Percentiles rank a stretch among this genome's conserved stretches.
phyloP scores from a whole-genome alignment of 257 asterid species.

The Plantago major region DNA sequence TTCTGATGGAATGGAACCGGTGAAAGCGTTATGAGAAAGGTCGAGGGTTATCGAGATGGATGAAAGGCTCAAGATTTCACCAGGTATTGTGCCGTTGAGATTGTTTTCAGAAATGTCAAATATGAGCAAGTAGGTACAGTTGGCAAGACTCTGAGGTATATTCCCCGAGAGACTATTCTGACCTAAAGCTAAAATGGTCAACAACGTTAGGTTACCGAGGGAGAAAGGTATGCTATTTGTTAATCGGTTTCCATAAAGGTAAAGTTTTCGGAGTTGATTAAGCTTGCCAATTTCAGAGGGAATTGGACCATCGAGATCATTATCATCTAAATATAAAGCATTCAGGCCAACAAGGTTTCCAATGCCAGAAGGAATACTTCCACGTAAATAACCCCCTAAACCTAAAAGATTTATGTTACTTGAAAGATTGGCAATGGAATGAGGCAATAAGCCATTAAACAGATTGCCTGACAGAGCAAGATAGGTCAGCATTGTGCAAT shows the following conservation, averaged over 20 bases:
- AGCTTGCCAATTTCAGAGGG: conserved; percentile 25
- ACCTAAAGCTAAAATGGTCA: background rate
- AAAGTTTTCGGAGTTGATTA: conserved; percentile 7
- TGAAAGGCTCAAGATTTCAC: conserved; percentile 1
- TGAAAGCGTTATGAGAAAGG: conserved; percentile 9
- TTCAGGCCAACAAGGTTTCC: conserved; percentile 11
- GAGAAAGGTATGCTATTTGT: conserved; percentile 19
- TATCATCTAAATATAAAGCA: conserved; percentile 13
- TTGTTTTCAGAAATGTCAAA: conserved; percentile 23
- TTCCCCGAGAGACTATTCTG: conserved; percentile 12
- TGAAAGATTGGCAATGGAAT: conserved; percentile 28
- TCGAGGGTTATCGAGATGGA: background rate
- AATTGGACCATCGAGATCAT: conserved; percentile 24
- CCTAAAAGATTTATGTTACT: conserved; percentile 5
- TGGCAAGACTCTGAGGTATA: conserved; percentile 20
- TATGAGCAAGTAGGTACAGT: background rate
- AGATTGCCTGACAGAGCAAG: conserved; percentile 20
- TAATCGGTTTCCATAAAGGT: background rate
- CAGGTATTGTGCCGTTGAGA: conserved; percentile 16
- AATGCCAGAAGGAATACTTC: conserved; percentile 31
- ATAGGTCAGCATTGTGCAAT: conserved; percentile 23
- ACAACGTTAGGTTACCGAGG: conserved; percentile 23
- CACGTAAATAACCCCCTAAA: conserved; percentile 25
- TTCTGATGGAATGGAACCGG: conserved; percentile 19
- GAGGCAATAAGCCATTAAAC: conserved; percentile 29